Conservation (phyloP, 495 filamentous ascomycete species). For the Hypoxylon fuscum region DNA sequence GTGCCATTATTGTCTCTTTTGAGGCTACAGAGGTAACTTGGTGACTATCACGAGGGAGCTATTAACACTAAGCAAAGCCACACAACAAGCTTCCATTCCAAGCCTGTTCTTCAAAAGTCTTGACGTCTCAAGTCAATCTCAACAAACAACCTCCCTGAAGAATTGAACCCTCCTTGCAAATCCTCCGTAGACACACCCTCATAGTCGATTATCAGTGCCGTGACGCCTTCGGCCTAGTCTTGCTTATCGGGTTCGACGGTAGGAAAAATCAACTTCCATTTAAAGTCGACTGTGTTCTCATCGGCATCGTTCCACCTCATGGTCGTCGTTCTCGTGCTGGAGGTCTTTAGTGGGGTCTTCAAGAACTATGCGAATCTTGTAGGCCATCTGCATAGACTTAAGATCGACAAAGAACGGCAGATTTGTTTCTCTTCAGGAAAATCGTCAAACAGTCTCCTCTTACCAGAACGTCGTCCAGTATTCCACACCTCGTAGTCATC, state of each 20-base stretch:
- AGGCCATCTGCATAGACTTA: constrained; percentile 87
- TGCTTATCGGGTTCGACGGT: constrained; percentile 72
- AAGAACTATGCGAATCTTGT: constrained; percentile 92
- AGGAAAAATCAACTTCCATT: constrained; percentile 80
- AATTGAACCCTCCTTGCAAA: no score
- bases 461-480: no score
- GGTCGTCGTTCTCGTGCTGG: constrained; percentile 91
- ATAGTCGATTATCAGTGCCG: constrained; percentile 64
- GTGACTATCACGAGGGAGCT: no score
- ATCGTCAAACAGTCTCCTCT: constrained; percentile 63
- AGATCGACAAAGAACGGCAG: constrained; percentile 85
- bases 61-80: not conserved
- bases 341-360: constrained; percentile 80
- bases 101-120: not conserved
- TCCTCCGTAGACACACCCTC: constrained; percentile 57
- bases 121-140: not conserved
- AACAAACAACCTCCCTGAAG: not conserved
- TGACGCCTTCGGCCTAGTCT: constrained; percentile 68
- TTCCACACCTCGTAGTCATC: no score
- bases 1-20: not conserved
- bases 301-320: constrained; percentile 97
- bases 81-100: not conserved
- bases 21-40: not conserved
- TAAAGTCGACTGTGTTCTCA: constrained; percentile 95
- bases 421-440: constrained; percentile 73